Base-by-base conservation (phyloP, 2,329 filamentous ascomycete genomes). In the Hypoxylon sp. region DNA sequence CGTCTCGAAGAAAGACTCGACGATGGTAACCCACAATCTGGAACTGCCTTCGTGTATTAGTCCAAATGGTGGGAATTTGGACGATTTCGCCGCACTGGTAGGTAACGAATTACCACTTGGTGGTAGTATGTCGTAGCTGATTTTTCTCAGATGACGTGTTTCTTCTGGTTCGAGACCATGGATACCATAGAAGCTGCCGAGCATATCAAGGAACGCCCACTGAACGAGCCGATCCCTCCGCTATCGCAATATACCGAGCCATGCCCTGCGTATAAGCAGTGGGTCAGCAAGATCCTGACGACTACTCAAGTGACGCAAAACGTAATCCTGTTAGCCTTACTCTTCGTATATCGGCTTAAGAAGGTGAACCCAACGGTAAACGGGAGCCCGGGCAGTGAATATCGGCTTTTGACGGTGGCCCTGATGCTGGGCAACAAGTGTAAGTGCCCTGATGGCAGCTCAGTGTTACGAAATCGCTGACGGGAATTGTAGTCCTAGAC, bases 361-460 rank as follows among this genome's bases (percentile, higher is more conserved):
- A 92, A 91, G 77, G 90, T 91, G 68, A 98, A 97, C 72, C 92
- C 93, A 0, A 88, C 86, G 2, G 95, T 98, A 16, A 93, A 94
- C 75, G 96, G 96, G 40, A 95, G 95, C 73, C 90, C 90, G 20
- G 96, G 96, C 4, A 99, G 96, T 77, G 96, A 98, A 77, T 98
- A 96, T 75, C 86, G 96, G 16, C 82, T 99, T 22, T 84, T 98
- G 74, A 98, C 96, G 0, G 94, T 98, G 50, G 96, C 96, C 22
- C 82, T 99, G 70, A 99, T 99, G 96, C 84, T 99, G 64, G 95
- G 94, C 66, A 99, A 99, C 79, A 99, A 99, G 82, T 99, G 90
- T 92, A 78, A 75, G 87, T 82, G 7, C 14, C 8, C 42, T 49
- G 6, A 30, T 30, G 5, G 6, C 14, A 33, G 12, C 14, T 58